These are phyloP conservation scores for Stentor roeselii DNA, from an alignment of 73 alveolate species.

Conservation along the genomic window DNA sequence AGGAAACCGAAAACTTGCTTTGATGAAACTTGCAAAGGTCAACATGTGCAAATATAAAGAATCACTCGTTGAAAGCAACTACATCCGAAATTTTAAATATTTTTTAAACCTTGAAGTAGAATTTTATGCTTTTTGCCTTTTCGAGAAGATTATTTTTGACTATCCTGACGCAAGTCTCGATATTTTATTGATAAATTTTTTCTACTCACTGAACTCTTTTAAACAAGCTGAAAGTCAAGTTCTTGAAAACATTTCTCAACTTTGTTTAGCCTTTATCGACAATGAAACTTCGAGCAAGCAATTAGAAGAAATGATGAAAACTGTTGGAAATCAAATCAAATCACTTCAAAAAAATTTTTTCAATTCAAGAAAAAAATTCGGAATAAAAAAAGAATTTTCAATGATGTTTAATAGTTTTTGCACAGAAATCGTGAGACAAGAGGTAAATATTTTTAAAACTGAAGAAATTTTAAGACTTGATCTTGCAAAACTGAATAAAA, in stretches of 20 bases:
- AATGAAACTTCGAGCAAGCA: background rate
- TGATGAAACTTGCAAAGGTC: constrained; percentile 13
- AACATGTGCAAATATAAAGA: background rate
- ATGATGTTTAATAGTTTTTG: background rate
- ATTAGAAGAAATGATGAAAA: background rate
- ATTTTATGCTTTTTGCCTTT: background rate
- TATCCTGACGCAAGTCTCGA: background rate
- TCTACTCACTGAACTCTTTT: background rate
- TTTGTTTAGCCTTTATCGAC: background rate
- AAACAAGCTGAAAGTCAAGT: background rate
- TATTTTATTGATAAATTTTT: background rate
- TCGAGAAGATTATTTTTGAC: background rate
- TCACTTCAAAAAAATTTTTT: background rate
- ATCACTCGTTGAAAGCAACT: background rate
- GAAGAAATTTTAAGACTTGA: background rate
- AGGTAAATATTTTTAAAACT: background rate
- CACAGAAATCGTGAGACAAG: background rate
- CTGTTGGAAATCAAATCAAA: background rate
- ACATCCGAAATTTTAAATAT: background rate
- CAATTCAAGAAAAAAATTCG: background rate
- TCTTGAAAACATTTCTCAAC: background rate
- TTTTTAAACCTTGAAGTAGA: constrained; percentile 4
- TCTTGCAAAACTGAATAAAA: background rate
- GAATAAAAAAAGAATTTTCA: background rate
- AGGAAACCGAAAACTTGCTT: background rate